phyloP scores from a whole-genome alignment of 495 filamentous ascomycete species.

The Aspergillus funiculosus region DNA sequence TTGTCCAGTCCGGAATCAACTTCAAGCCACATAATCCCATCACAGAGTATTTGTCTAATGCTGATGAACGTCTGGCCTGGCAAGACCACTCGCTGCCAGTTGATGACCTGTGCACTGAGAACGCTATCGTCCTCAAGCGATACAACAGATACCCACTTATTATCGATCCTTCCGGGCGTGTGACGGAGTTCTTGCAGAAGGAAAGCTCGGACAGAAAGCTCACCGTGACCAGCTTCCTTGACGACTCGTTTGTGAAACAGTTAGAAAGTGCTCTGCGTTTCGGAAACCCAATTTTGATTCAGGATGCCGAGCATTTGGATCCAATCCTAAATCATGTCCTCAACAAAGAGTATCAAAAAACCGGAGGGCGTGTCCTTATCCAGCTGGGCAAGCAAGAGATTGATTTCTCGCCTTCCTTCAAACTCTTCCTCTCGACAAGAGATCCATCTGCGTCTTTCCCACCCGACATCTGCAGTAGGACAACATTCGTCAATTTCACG shows the following conservation, averaged over 20 bases:
- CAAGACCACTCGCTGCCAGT: slow-evolving; percentile 92
- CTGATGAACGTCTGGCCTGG: slow-evolving; percentile 91
- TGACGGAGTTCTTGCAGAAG: slow-evolving; percentile 89
- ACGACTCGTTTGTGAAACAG: slow-evolving; percentile 97
- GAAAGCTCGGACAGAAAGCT: slow-evolving; percentile 89
- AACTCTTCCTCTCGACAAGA: slow-evolving; percentile 87
- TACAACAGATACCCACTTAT: slow-evolving; percentile 99
- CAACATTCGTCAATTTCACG: slow-evolving; percentile 98
- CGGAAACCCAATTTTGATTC: slow-evolving; percentile 96
- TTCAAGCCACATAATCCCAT: slow-evolving; percentile 92
- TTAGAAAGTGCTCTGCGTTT: slow-evolving; percentile 94
- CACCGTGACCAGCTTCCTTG: slow-evolving; percentile 95
- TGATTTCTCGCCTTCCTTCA: slow-evolving; percentile 97
- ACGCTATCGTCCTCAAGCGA: slow-evolving; percentile 91
- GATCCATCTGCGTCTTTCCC: slow-evolving; percentile 95
- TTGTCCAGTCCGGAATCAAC: slow-evolving; percentile 80
- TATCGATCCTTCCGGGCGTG: slow-evolving; percentile 92
- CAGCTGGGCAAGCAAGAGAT: slow-evolving; percentile 99
- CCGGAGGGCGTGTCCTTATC: slow-evolving; percentile 96
- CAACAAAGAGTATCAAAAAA: slow-evolving; percentile 99
- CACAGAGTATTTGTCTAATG: slow-evolving; percentile 94
- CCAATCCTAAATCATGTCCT: slow-evolving; percentile 97
- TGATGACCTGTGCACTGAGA: slow-evolving; percentile 98
- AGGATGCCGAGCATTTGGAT: slow-evolving; percentile 95
- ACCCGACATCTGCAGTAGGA: slow-evolving; percentile 96